phyloP scores from a whole-genome alignment of 208 protist species.

The Entamoeba histolytica region DNA sequence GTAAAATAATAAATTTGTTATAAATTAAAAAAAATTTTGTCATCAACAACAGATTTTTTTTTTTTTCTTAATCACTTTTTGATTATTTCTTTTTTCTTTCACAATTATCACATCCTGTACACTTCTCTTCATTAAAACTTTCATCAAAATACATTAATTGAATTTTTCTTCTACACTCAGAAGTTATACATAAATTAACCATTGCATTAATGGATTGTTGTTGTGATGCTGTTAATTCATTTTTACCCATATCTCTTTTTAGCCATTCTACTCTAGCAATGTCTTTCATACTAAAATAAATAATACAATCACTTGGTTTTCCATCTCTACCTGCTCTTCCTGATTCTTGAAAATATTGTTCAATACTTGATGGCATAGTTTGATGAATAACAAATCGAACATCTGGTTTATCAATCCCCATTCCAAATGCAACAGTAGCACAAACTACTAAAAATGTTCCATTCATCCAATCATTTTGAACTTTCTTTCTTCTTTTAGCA shows the following conservation, averaged over 20 bases:
- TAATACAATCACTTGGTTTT: background rate
- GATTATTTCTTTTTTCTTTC: background rate
- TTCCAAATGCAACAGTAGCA: conserved; percentile 41
- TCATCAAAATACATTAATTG: background rate
- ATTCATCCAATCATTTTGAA: background rate
- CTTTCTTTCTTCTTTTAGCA: background rate
- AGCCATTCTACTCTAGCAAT: background rate
- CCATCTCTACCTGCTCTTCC: conserved; percentile 61
- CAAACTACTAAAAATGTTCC: background rate
- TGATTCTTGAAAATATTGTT: conserved; percentile 61
- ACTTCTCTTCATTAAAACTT: background rate
- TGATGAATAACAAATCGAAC: conserved; percentile 35
- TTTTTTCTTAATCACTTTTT: too few relatives aligned
- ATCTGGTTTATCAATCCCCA: conserved; percentile 42
- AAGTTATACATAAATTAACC: background rate
- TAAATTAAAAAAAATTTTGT: too few relatives aligned
- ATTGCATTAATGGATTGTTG: background rate
- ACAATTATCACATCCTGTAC: background rate
- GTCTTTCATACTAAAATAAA: background rate
- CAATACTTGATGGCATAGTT: conserved; percentile 14
- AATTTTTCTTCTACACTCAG: background rate
- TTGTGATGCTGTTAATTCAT: background rate
- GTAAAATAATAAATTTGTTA: too few relatives aligned
- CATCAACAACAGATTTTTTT: too few relatives aligned
- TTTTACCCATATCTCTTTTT: background rate